Percentiles rank a stretch among this genome's conserved stretches.
These are phyloP conservation scores for Phytophthora tentaculata DNA, from an alignment of 352 stramenopile genomes.

Conservation along the genomic window DNA sequence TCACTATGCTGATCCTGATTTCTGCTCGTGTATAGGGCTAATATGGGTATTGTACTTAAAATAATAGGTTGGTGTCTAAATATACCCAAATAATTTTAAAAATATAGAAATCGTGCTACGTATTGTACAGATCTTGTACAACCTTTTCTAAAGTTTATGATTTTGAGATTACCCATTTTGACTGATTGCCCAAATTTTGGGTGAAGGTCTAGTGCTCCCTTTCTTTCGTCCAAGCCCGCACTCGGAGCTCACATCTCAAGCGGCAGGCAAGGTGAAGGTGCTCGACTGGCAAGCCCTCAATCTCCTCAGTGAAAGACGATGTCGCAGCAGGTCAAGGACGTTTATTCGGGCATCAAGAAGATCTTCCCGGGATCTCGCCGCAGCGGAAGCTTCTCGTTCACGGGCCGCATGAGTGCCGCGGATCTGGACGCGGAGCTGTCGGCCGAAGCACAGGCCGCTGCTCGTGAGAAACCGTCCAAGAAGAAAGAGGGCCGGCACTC, in stretches of 20 bases:
- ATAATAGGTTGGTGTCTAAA: slow-evolving; percentile 1
- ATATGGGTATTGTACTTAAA: neutral
- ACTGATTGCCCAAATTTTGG: neutral
- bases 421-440: slow-evolving; percentile 40
- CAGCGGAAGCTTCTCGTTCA: slow-evolving; percentile 59
- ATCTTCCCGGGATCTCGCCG: slow-evolving; percentile 62
- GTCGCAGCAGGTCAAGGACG: slow-evolving; percentile 79
- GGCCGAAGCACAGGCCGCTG: slow-evolving; percentile 39
- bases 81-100: neutral
- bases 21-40: slow-evolving; percentile 8
- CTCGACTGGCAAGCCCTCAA: slow-evolving; percentile 12
- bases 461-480: slow-evolving; percentile 33
- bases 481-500: slow-evolving; percentile 60
- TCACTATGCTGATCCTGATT: slow-evolving; percentile 16
- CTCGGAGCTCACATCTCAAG: slow-evolving; percentile 36
- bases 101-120: neutral
- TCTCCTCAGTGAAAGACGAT: slow-evolving; percentile 39
- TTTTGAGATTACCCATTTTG: neutral
- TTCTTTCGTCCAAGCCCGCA: slow-evolving; percentile 16
- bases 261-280: slow-evolving; percentile 1
- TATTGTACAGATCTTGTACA: no score
- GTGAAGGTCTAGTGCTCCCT: slow-evolving; percentile 16
- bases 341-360: slow-evolving; percentile 85
- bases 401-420: slow-evolving; percentile 32
- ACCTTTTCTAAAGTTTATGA: neutral